Base-by-base conservation (phyloP, 2,329 filamentous ascomycete genomes). In the Tolypocladium pustulatum region DNA sequence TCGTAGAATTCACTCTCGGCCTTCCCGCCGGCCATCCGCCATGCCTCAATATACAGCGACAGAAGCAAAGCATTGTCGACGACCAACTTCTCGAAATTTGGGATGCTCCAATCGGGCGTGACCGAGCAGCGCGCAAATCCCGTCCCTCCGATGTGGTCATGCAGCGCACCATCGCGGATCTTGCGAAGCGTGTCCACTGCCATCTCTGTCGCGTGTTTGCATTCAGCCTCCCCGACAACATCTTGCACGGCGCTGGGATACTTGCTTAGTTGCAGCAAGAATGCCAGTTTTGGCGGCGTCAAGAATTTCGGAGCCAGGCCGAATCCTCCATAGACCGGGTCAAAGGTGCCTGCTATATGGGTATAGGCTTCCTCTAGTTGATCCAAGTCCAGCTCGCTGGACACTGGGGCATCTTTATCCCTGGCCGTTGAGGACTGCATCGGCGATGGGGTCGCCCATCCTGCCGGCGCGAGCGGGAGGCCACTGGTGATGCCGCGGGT, bases 71-170 rank as follows among this genome's bases (percentile, higher is more conserved):
- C 87, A 67, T 99, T 96, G 68, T 97, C 94, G 58, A 91, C 91
- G 12, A 97, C 82, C 82, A 97, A 91, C 77, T 97, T 97, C 76
- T 99, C 94, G 66, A 97, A 99, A 71, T 96, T 92, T 13, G 94
- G 94, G 54, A 97, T 77, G 62, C 88, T 90, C 94, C 94, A 99
- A 73, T 97, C 90, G 17, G 85, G 78, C 0, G 93, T 97, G 9
- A 96, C 88, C 17, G 91, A 96, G 70, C 96, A 97, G 56, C 93
- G 84, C 40, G 79, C 75, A 64, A 85, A 84, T 4, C 82, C 82
- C 8, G 69, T 68, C 1, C 75, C 76, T 1, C 80, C 80, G 10
- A 85, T 69, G 59, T 85, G 82, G 60, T 85, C 82, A 57, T 78
- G 74, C 61, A 85, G 65, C 5, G 78, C 80, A 55, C 82, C 78